phyloP scores from a whole-genome alignment of 2,329 filamentous ascomycete species.

The Coccinonectria pachysandricola region DNA sequence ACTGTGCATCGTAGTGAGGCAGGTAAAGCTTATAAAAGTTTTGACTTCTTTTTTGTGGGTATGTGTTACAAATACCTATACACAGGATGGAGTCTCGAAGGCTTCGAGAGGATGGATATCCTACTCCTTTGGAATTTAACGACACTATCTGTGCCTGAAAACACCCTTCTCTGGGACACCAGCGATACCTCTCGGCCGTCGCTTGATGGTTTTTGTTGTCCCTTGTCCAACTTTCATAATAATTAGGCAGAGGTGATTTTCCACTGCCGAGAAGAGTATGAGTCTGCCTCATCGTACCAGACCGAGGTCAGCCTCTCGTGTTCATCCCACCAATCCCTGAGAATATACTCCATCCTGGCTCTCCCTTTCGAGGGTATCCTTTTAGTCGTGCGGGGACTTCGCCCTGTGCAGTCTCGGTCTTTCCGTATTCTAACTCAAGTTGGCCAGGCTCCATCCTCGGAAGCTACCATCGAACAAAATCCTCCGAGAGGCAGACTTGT shows the following conservation, averaged over 20 bases:
- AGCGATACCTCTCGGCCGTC: conserved; percentile 6
- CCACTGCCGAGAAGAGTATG: conserved; percentile 19
- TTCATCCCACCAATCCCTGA: conserved; percentile 11
- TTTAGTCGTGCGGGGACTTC: conserved; percentile 15
- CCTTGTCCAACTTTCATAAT: conserved; percentile 15
- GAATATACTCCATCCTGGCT: conserved; percentile 3
- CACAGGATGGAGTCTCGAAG: conserved; percentile 21
- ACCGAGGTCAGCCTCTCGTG: conserved; percentile 17
- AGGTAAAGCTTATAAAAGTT: conserved; percentile 18
- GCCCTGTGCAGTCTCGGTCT: conserved; percentile 25
- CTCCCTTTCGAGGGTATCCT: conserved; percentile 17
- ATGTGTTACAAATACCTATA: conserved; percentile 31
- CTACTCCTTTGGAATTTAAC: conserved; percentile 14
- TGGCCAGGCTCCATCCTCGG: conserved; percentile 17
- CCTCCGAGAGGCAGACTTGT: conserved; percentile 13
- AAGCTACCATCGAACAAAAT: conserved; percentile 17
- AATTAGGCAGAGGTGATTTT: conserved; percentile 21
- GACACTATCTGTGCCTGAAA: conserved; percentile 13
- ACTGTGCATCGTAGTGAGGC: too few species aligned
- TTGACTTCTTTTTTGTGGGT: conserved; percentile 28
- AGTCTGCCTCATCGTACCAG: conserved; percentile 19
- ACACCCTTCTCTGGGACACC: conserved; percentile 13
- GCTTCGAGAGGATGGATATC: conserved; percentile 9
- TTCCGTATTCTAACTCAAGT: conserved; percentile 17
- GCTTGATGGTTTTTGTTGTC: conserved; percentile 6